Evolutionary conservation across 108 stramenopile genomes (phyloP).

Genomic region (Cyclotella distinguenda): DNA sequence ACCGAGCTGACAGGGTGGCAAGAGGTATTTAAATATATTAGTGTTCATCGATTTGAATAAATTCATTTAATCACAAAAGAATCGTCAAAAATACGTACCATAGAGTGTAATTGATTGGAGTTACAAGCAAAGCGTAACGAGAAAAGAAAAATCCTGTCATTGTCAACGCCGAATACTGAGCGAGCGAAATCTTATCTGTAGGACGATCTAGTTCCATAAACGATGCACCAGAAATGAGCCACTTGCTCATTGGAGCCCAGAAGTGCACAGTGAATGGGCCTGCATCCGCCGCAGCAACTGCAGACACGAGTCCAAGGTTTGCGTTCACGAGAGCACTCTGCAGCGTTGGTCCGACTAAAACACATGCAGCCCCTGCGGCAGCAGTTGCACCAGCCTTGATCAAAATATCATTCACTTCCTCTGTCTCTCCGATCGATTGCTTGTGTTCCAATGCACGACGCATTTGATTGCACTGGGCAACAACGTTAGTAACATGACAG

Average conservation of each 20-base stretch:
- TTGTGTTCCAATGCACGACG: conserved; percentile 79
- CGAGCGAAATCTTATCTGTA: conserved; percentile 80
- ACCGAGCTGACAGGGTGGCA: conserved; percentile 42
- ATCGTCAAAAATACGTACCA: conserved; percentile 35
- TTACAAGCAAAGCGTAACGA: conserved; percentile 76
- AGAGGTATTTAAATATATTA: not conserved
- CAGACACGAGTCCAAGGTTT: conserved; percentile 62
- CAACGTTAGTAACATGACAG: conserved; percentile 83
- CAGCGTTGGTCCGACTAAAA: conserved; percentile 62
- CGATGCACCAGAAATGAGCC: conserved; percentile 81
- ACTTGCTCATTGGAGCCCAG: conserved; percentile 91
- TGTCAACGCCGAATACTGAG: conserved; percentile 84
- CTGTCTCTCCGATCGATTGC: conserved; percentile 57
- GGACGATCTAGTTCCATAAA: conserved; percentile 84
- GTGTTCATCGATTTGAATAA: not conserved
- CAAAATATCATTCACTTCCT: conserved; percentile 63
- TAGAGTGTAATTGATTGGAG: conserved; percentile 81
- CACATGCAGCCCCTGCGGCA: conserved; percentile 53
- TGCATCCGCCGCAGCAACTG: conserved; percentile 74
- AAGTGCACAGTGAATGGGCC: conserved; percentile 62
- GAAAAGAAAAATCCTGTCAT: conserved; percentile 86
- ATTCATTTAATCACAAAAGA: not conserved
- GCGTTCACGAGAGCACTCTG: conserved; percentile 51
- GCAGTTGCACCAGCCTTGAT: conserved; percentile 69
- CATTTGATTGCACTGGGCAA: conserved; percentile 80